Percentiles rank a stretch among this genome's conserved stretches.
Evolutionary conservation across 2,329 filamentous ascomycete genomes (phyloP).

Genomic region (Verticillium isaacii): DNA sequence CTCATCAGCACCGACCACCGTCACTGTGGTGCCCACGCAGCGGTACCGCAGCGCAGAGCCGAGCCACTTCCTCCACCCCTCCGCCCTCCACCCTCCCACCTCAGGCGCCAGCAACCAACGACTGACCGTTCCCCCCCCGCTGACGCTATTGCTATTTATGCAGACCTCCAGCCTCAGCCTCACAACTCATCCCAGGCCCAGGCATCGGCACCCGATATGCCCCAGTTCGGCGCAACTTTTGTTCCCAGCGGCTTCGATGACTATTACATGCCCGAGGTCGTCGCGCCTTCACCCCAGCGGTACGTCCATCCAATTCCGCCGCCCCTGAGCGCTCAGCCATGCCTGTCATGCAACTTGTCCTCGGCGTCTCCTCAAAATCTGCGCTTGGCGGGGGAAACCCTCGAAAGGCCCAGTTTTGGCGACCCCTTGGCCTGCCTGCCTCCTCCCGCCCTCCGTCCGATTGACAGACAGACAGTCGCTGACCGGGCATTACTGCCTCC

Average conservation of each 20-base stretch:
- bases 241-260: slow-evolving; percentile 54
- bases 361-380: background rate
- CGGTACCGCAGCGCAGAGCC: background rate
- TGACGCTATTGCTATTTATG: slow-evolving; percentile 2
- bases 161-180: slow-evolving; percentile 1
- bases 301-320: slow-evolving; percentile 19
- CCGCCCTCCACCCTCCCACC: background rate
- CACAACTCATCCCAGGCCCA: background rate
- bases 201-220: slow-evolving; percentile 27
- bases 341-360: slow-evolving; percentile 5
- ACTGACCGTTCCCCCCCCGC: background rate
- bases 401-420: background rate
- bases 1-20: background rate
- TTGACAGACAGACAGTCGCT: background rate
- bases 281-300: slow-evolving; percentile 55
- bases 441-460: background rate
- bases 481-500: slow-evolving; percentile 7
- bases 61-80: background rate
- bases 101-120: background rate
- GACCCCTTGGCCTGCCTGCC: background rate
- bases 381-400: background rate
- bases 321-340: slow-evolving; percentile 3
- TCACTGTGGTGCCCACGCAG: background rate
- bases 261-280: slow-evolving; percentile 57
- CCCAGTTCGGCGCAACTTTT: slow-evolving; percentile 51